phyloP scores from a whole-genome alignment of 805 yeast species.

The Starmerella geochares region DNA sequence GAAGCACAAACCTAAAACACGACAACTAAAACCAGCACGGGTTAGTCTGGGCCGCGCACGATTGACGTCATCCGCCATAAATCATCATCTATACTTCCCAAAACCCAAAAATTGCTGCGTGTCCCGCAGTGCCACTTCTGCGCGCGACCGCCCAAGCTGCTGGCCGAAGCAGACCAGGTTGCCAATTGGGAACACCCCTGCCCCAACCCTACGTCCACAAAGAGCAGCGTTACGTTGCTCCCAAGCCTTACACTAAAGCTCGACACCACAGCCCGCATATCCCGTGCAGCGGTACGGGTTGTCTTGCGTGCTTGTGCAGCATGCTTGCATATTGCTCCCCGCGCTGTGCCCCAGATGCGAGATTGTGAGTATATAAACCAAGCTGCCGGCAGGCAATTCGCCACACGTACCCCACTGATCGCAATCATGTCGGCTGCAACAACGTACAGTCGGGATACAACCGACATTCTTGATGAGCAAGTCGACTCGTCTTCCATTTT shows the following conservation, averaged over 20 bases:
- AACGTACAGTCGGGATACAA: slow-evolving; percentile 2
- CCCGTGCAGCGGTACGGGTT: neutral
- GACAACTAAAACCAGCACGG: too few relatives aligned
- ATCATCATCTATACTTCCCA: neutral
- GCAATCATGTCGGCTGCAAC: slow-evolving; percentile 4
- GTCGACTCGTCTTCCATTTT: slow-evolving; percentile 34
- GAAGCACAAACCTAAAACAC: too few relatives aligned
- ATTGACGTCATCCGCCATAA: neutral
- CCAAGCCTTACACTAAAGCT: neutral
- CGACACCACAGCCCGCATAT: neutral
- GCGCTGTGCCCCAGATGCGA: slow-evolving; percentile 2
- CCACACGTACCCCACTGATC: neutral
- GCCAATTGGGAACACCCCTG: neutral
- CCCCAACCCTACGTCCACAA: neutral
- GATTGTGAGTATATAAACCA: neutral
- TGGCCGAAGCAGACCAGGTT: neutral
- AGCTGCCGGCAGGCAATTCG: neutral
- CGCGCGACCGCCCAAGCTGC: neutral
- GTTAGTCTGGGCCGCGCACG: neutral
- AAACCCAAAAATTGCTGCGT: neutral
- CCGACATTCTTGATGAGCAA: slow-evolving; percentile 24
- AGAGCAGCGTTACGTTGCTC: neutral
- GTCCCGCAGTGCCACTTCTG: neutral
- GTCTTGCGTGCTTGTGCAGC: slow-evolving; percentile 5
- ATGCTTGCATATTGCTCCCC: slow-evolving; percentile 6